A percentile compares a stretch with the other conserved stretches of the same genome.
These are phyloP conservation scores for Fusarium devonianum DNA, from an alignment of 2,329 filamentous ascomycete species.

Conservation along the genomic window DNA sequence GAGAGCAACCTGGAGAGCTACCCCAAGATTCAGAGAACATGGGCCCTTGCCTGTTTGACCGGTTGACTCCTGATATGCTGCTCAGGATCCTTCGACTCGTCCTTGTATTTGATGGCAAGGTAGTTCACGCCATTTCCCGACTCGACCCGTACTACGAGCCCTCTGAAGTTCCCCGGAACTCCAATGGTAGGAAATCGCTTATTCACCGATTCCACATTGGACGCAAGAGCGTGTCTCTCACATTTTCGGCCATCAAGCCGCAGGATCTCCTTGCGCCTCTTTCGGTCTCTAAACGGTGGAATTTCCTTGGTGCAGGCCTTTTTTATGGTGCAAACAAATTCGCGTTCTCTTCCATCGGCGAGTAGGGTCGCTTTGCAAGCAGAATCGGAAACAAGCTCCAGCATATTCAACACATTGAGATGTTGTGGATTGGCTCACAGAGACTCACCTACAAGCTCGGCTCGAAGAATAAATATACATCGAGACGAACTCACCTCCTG, in stretches of 20 bases:
- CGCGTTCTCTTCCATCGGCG: constrained; percentile 61
- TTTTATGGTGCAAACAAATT: constrained; percentile 61
- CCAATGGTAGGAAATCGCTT: constrained; percentile 31
- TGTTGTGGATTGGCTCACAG: constrained; percentile 53
- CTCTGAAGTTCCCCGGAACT: constrained; percentile 13
- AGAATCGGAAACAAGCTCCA: constrained; percentile 52
- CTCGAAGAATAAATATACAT: constrained; percentile 41
- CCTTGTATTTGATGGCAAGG: constrained; percentile 45
- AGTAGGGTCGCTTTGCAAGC: constrained; percentile 56
- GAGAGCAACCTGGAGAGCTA: neutral
- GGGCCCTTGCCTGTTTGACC: constrained; percentile 41
- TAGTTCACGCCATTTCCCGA: constrained; percentile 55
- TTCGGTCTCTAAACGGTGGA: constrained; percentile 50
- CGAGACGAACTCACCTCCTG: constrained; percentile 49
- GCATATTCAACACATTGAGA: constrained; percentile 54
- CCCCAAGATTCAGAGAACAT: constrained; percentile 8
- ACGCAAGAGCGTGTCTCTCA: constrained; percentile 42
- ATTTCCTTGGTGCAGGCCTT: constrained; percentile 50
- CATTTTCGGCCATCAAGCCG: constrained; percentile 43
- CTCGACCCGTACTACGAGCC: constrained; percentile 48
- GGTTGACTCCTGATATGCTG: constrained; percentile 44
- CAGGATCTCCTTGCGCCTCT: constrained; percentile 49
- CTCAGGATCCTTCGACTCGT: constrained; percentile 47
- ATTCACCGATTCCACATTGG: constrained; percentile 52
- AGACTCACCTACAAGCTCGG: constrained; percentile 34